Evolutionary conservation across 768 basidiomycete species (phyloP).

Genomic region (Phlebiopsis gigantea): DNA sequence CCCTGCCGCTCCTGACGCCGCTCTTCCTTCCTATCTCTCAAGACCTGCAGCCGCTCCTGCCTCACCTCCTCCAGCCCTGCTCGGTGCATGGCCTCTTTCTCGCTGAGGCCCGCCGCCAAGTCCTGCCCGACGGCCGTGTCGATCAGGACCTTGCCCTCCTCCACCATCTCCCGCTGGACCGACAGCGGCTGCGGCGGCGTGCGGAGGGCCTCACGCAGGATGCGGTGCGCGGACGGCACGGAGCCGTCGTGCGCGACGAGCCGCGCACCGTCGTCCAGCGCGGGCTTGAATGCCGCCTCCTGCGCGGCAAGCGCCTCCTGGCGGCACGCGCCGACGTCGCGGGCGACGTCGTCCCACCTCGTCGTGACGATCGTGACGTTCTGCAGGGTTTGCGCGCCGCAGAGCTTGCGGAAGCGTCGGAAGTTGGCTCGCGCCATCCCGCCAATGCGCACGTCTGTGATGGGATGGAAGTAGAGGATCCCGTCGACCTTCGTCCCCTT

Average conservation of each 20-base stretch:
- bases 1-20: background rate
- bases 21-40: background rate
- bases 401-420: constrained; percentile 20
- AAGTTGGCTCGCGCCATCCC: constrained; percentile 16
- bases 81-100: background rate
- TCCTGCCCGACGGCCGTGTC: constrained; percentile 7
- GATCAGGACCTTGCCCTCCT: constrained; percentile 4
- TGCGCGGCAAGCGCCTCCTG: constrained; percentile 32
- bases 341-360: constrained; percentile 44
- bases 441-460: constrained; percentile 20
- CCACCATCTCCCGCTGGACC: constrained; percentile 10
- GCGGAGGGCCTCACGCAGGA: constrained; percentile 25
- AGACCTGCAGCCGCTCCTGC: background rate
- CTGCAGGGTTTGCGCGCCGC: constrained; percentile 20
- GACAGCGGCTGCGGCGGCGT: background rate
- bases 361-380: constrained; percentile 49
- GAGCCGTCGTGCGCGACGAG: constrained; percentile 35
- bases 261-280: constrained; percentile 42
- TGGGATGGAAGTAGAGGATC: constrained; percentile 24
- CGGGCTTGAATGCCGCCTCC: constrained; percentile 46
- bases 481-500: constrained; percentile 14
- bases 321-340: constrained; percentile 32
- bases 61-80: background rate
- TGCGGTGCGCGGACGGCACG: constrained; percentile 32
- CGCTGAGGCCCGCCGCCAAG: background rate